Evolutionary conservation across 768 basidiomycete genomes (phyloP).

Genomic region (Termitomyces sp.): DNA sequence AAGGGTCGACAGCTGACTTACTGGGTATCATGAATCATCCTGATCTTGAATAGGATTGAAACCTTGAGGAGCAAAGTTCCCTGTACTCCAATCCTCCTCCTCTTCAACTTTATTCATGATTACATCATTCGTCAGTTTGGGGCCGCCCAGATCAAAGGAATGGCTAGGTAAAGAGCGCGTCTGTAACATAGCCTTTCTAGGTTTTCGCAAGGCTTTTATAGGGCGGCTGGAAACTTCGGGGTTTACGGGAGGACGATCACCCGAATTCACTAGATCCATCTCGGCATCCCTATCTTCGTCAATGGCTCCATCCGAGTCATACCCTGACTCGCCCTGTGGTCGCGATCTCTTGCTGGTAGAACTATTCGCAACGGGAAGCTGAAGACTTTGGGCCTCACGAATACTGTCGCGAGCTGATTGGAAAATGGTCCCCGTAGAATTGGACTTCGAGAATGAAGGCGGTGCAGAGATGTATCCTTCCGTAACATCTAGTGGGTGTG

Average conservation of each 20-base stretch:
- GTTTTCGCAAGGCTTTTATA: constrained; percentile 41
- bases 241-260: constrained; percentile 10
- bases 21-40: constrained; percentile 4
- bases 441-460: constrained; percentile 39
- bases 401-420: constrained; percentile 57
- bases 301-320: constrained; percentile 27
- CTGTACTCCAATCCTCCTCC: constrained; percentile 46
- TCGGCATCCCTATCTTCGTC: constrained; percentile 18
- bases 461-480: constrained; percentile 53
- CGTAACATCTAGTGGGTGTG: constrained; percentile 47
- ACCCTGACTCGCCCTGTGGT: constrained; percentile 28
- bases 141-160: constrained; percentile 16
- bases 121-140: constrained; percentile 13
- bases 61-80: constrained; percentile 16
- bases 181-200: constrained; percentile 30
- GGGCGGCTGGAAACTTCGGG: constrained; percentile 22
- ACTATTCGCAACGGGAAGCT: constrained; percentile 14
- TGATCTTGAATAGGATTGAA: background rate
- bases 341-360: constrained; percentile 36
- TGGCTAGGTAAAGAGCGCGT: constrained; percentile 39
- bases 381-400: constrained; percentile 38
- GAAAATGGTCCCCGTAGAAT: constrained; percentile 44
- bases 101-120: constrained; percentile 19
- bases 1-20: background rate
- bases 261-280: constrained; percentile 6